A percentile compares a stretch with the other conserved stretches of the same genome.
Conservation (phyloP, 345 rosid genomes). For the Xanthoceras sorbifolium region DNA sequence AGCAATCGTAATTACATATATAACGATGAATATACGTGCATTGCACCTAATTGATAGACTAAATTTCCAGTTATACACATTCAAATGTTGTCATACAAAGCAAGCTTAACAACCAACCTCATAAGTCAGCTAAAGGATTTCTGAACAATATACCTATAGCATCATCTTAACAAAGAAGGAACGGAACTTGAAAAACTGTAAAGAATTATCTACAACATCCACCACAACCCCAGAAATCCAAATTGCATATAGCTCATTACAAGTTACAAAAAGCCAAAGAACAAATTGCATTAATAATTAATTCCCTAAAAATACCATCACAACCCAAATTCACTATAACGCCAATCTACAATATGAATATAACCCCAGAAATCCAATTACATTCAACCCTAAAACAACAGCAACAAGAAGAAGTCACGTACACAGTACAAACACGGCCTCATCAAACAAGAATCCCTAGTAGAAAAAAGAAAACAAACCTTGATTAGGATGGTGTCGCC, state of each 20-base stretch:
- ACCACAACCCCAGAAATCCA: too few relatives aligned
- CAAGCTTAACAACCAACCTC: neutral
- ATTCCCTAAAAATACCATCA: neutral
- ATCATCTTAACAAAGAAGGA: neutral
- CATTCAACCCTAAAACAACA: neutral
- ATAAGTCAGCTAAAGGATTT: neutral
- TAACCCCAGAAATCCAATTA: constrained; percentile 6
- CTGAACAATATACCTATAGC: neutral
- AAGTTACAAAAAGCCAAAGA: neutral
- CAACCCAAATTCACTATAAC: neutral
- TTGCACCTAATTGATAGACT: neutral
- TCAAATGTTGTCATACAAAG: neutral
- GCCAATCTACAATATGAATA: neutral
- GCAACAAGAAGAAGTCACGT: neutral
- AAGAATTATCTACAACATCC: neutral
- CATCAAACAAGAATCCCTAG: neutral
- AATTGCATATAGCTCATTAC: neutral
- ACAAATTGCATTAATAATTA: neutral
- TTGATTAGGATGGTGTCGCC: constrained; percentile 91
- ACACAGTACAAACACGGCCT: neutral
- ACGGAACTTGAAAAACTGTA: neutral
- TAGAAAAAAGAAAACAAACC: constrained; percentile 39
- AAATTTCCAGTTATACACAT: neutral
- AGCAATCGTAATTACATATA: neutral
- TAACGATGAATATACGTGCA: too few relatives aligned